Evolutionary conservation across 352 stramenopile species (phyloP).

Genomic region (Pythium plurisporium): DNA sequence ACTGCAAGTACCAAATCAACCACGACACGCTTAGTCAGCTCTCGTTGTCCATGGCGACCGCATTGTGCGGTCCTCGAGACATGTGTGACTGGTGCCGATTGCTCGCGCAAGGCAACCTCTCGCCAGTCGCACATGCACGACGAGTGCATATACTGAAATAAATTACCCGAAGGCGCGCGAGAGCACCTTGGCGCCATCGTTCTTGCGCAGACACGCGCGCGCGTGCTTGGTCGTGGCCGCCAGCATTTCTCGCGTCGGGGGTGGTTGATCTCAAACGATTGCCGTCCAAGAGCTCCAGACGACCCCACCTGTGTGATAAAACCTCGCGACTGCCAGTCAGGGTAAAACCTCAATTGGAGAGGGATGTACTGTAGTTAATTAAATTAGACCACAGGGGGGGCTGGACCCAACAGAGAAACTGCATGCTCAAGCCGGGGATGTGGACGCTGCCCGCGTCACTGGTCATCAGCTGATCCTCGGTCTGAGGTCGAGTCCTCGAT

Average conservation of each 20-base stretch:
- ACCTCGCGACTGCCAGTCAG: not conserved
- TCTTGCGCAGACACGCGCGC: conserved; percentile 30
- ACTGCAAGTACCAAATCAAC: conserved; percentile 22
- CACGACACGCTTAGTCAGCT: not conserved
- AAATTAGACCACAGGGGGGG: conserved; percentile 6
- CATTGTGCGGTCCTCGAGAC: too few relatives aligned
- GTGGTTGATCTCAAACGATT: conserved; percentile 15
- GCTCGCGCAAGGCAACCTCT: too few relatives aligned
- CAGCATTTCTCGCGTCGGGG: conserved; percentile 13
- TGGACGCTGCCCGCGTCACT: not conserved
- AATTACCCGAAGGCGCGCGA: conserved; percentile 66
- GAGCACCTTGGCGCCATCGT: conserved; percentile 37
- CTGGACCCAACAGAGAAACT: not conserved
- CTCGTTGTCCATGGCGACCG: not conserved
- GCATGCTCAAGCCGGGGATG: too few relatives aligned
- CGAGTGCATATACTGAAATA: not conserved
- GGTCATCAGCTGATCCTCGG: not conserved
- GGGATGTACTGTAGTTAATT: not conserved
- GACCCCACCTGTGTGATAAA: conserved; percentile 11
- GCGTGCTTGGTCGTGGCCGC: conserved; percentile 20
- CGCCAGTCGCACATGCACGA: too few relatives aligned
- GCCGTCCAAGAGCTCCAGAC: conserved; percentile 17
- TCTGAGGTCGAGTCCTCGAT: not conserved
- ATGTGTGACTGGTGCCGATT: too few relatives aligned
- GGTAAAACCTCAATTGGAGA: conserved; percentile 3